A percentile compares a stretch with the other conserved stretches of the same genome.
phyloP scores from a whole-genome alignment of 176 grass and related monocot species.

The Oryza brachyantha region DNA sequence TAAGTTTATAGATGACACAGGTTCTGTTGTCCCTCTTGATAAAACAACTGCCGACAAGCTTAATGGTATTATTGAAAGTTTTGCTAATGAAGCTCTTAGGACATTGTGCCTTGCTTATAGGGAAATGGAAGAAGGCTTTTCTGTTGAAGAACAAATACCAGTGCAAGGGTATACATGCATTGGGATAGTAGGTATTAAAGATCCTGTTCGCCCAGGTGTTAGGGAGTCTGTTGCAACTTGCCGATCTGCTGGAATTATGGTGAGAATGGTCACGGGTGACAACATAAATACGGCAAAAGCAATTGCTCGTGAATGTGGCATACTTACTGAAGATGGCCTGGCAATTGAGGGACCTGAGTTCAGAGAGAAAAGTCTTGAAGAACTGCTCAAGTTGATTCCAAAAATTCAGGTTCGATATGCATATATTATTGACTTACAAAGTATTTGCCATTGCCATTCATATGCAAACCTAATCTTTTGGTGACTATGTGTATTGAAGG shows the following conservation, averaged over 20 bases:
- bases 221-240: conserved; percentile 94
- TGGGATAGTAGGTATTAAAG: conserved; percentile 92
- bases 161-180: conserved; percentile 80
- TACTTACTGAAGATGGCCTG: conserved; percentile 83
- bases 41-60: conserved; percentile 54
- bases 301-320: conserved; percentile 93
- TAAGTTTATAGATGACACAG: conserved; percentile 69
- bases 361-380: conserved; percentile 72
- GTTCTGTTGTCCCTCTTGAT: conserved; percentile 56
- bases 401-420: conserved; percentile 74
- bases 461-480: conserved; percentile 18
- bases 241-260: conserved; percentile 76
- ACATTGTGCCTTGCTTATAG: conserved; percentile 86
- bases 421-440: conserved; percentile 5
- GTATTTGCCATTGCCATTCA: not conserved
- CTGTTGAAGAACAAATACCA: conserved; percentile 53
- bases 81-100: conserved; percentile 86
- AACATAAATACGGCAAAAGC: conserved; percentile 96
- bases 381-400: conserved; percentile 68
- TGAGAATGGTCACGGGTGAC: conserved; percentile 98
- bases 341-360: conserved; percentile 94
- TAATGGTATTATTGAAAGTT: conserved; percentile 70
- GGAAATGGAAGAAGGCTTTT: conserved; percentile 69
- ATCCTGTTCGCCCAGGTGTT: conserved; percentile 89
- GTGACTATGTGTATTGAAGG: conserved; percentile 53